Percentiles rank a stretch among this genome's conserved stretches.
phyloP scores from a whole-genome alignment of 2,329 filamentous ascomycete genomes.

The Fusarium austroafricanum region DNA sequence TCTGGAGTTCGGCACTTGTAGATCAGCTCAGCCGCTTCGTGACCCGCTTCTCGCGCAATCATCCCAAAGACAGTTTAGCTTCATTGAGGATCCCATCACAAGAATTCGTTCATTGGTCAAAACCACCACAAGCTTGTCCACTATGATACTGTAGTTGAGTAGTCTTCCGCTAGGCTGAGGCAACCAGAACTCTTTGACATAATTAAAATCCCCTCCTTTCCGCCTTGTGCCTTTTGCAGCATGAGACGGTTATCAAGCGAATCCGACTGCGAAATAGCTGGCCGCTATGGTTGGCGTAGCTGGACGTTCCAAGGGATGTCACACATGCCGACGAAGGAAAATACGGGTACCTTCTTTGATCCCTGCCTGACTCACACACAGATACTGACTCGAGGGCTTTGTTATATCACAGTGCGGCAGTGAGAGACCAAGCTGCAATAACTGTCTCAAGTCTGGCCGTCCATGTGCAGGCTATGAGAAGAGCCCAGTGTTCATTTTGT shows the following conservation, averaged over 20 bases:
- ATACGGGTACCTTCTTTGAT: neutral
- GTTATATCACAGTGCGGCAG: neutral
- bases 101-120: too few species aligned
- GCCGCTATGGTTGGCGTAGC: neutral
- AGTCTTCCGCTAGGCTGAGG: too few species aligned
- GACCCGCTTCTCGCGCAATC: conserved; percentile 6
- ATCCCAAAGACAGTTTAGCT: neutral
- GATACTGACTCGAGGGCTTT: too few species aligned
- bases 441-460: neutral
- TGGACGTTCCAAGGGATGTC: neutral
- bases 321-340: neutral
- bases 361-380: too few species aligned
- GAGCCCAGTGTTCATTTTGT: neutral
- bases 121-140: too few species aligned
- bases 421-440: neutral
- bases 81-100: too few species aligned
- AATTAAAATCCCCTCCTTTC: neutral
- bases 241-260: neutral
- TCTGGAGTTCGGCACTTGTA: neutral
- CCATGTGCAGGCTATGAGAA: neutral
- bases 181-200: too few species aligned
- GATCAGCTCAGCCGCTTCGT: neutral
- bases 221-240: neutral
- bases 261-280: neutral
- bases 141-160: too few species aligned